A percentile compares a stretch with the other conserved stretches of the same genome.
Evolutionary conservation across 352 stramenopile genomes (phyloP).

Genomic region (Aphanomyces astaci): DNA sequence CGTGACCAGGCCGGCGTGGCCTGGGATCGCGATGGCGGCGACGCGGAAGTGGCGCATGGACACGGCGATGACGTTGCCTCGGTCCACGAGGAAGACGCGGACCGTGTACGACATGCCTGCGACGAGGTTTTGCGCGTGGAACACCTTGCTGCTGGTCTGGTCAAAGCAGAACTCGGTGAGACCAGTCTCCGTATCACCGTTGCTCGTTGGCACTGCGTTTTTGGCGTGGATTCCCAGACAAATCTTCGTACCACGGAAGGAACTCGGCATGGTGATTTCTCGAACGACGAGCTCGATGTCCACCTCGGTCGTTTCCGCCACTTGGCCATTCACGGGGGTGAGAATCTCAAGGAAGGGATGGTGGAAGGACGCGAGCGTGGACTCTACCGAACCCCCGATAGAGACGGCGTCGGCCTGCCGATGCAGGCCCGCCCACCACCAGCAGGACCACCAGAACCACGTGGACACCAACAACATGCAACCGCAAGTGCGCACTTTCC

Average conservation of each 20-base stretch:
- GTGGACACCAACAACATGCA: background rate
- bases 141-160: conserved; percentile 44
- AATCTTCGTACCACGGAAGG: conserved; percentile 31
- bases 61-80: conserved; percentile 42
- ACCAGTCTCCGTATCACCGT: background rate
- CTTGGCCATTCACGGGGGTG: conserved; percentile 40
- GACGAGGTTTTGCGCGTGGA: conserved; percentile 47
- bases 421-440: background rate
- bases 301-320: conserved; percentile 39
- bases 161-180: conserved; percentile 51
- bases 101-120: conserved; percentile 48
- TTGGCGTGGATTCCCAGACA: conserved; percentile 36
- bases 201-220: background rate
- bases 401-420: background rate
- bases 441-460: background rate
- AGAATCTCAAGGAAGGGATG: conserved; percentile 41
- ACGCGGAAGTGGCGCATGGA: conserved; percentile 62
- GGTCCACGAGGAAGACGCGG: conserved; percentile 41
- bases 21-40: conserved; percentile 30
- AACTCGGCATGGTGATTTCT: conserved; percentile 29
- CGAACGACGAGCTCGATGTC: conserved; percentile 51
- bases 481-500: background rate
- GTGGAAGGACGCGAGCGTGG: background rate
- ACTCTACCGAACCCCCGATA: background rate
- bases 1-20: conserved; percentile 30